A percentile compares a stretch with the other conserved stretches of the same genome.
phyloP scores from a whole-genome alignment of 2,329 filamentous ascomycete species.

The Tolypocladium tropicale region DNA sequence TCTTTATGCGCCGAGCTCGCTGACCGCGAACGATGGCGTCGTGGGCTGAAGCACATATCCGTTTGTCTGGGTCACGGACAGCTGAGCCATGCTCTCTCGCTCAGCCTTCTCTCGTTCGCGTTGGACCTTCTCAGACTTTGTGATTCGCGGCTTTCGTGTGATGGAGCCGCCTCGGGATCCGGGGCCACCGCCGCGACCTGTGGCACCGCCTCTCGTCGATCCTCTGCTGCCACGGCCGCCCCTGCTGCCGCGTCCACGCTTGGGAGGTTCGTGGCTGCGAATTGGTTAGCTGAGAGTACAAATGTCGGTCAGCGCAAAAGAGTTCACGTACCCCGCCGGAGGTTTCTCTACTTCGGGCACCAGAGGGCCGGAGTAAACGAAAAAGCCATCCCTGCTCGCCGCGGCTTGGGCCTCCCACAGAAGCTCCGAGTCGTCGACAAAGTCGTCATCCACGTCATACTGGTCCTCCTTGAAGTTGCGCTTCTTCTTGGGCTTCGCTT shows the following conservation, averaged over 20 bases:
- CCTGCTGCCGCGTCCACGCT: slow-evolving; percentile 50
- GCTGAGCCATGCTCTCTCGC: slow-evolving; percentile 43
- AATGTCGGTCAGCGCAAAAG: not conserved
- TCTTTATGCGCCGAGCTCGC: slow-evolving; percentile 21
- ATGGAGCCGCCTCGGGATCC: slow-evolving; percentile 68
- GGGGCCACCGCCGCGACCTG: slow-evolving; percentile 42
- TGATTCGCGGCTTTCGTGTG: slow-evolving; percentile 72
- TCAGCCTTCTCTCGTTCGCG: slow-evolving; percentile 75
- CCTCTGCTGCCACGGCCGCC: slow-evolving; percentile 49
- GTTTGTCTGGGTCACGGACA: slow-evolving; percentile 26
- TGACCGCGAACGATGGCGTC: slow-evolving; percentile 25
- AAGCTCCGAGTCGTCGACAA: slow-evolving; percentile 87
- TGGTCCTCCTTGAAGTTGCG: slow-evolving; percentile 73
- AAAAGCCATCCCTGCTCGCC: slow-evolving; percentile 91
- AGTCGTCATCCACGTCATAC: slow-evolving; percentile 74
- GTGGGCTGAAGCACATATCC: slow-evolving; percentile 27
- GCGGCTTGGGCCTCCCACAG: slow-evolving; percentile 94
- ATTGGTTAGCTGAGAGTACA: slow-evolving; percentile 21
- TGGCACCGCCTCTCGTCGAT: slow-evolving; percentile 44
- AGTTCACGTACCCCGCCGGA: slow-evolving; percentile 35
- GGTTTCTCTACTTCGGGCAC: slow-evolving; percentile 78
- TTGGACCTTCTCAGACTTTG: slow-evolving; percentile 73
- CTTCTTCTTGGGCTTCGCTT: slow-evolving; percentile 64
- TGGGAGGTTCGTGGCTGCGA: slow-evolving; percentile 57
- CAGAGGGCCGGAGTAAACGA: slow-evolving; percentile 90